Evolutionary conservation across 805 yeast genomes (phyloP), one percentile per base, ranked within the genome.

Genomic region (Sungouiella thailandica): DNA sequence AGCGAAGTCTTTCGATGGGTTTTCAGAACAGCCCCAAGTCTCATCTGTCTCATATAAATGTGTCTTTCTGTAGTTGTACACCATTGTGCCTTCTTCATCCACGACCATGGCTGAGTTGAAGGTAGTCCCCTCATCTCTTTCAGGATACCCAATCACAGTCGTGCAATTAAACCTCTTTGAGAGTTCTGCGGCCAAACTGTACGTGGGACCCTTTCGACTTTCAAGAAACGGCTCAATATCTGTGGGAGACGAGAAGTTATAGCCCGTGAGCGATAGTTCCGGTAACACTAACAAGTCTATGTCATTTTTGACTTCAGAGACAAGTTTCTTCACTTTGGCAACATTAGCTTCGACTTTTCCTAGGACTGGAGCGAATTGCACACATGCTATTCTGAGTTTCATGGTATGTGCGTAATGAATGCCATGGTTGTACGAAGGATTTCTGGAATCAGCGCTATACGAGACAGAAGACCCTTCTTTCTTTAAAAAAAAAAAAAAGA

Each of bases 141-240:
- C 95, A 0, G 97, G 96, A 53, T 83, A 86, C 11, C 97, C 96
- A 7, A 86, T 61, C 4, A 88, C 65, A 0, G 93, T 82, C 47
- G 76, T 76, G 50, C 95, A 83, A 2, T 62, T 49, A 43, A 65
- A 72, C 28, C 50, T 56, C 29, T 49, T 42, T 2, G 89, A 76
- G 1, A 77, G 64, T 22, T 63, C 61, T 27, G 56, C 55, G 0
- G 88, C 96, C 60, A 87, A 72, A 7, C 62, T 53, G 15, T 70
- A 64, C 1, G 82, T 62, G 2, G 67, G 69, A 0, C 83, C 80
- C 0, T 59, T 57, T 1, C 55, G 47, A 0, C 63, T n/a, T 40
- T 83, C 89, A 17, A 82, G 52, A 46, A 56, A 80, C 2, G 90
- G 89, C 31, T 47, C 55, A 14, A 81, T 78, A 24, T 68, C 74